Conservation (phyloP, 1,284 basidiomycete species). For the Pascua guehoae region DNA sequence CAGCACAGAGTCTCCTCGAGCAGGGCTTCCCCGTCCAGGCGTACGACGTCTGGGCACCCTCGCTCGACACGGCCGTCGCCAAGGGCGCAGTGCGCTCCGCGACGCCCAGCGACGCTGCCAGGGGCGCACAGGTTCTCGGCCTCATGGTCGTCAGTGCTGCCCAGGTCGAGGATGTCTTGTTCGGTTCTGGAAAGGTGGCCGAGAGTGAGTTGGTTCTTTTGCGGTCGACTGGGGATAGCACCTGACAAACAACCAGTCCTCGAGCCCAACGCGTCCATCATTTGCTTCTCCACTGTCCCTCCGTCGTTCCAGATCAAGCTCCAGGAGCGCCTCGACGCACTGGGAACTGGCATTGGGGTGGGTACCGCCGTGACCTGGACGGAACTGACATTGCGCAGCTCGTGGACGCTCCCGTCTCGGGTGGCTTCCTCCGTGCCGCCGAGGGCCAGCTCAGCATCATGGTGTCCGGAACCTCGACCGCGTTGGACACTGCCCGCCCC, state of each 20-base stretch:
- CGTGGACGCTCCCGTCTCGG: conserved; percentile 48
- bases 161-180: conserved; percentile 41
- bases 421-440: conserved; percentile 44
- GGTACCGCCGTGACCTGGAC: conserved; percentile 7
- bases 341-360: conserved; percentile 34
- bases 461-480: conserved; percentile 34
- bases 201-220: conserved; percentile 19
- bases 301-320: conserved; percentile 35
- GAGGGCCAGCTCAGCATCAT: conserved; percentile 46
- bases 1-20: conserved; percentile 23
- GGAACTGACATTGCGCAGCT: conserved; percentile 21
- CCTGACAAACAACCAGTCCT: conserved; percentile 24
- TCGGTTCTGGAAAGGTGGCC: conserved; percentile 30
- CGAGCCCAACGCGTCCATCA: conserved; percentile 32
- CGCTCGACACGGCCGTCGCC: conserved; percentile 29
- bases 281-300: conserved; percentile 48
- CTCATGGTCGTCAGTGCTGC: conserved; percentile 45
- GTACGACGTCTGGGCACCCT: conserved; percentile 41
- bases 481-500: conserved; percentile 27
- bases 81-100: conserved; percentile 20
- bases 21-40: conserved; percentile 36
- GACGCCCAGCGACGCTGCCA: conserved; percentile 27
- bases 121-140: conserved; percentile 31
- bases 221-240: neutral
- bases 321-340: conserved; percentile 28